Evolutionary conservation across 83 land plant species (phyloP), one percentile per base, ranked within the genome.

Genomic region (Thuja plicata): DNA sequence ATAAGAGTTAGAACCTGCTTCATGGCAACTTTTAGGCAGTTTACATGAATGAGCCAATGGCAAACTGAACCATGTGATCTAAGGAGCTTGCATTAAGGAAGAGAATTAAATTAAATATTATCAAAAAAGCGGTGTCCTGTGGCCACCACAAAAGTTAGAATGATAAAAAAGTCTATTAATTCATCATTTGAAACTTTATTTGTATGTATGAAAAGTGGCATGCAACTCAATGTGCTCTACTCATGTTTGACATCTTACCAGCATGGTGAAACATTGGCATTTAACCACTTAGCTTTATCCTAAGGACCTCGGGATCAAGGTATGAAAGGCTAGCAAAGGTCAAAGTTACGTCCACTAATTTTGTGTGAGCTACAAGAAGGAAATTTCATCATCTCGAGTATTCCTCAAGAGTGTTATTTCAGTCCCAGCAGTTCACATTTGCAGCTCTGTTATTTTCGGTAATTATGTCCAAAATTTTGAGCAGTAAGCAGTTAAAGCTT

Each of bases 241-340:
- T 30, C 46, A 30, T 6, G 34, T 84, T 84, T 30, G 0, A 5
- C 2, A 79, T 38, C 24, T 40, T 38, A 41, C 27, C n/a, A 84
- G 24, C 86, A 52, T 54, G 16, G 48, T 35, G 41, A 84, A 84
- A 84, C 57, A 84, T 41, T 50, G 15, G 34, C 34, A 41, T 50
- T 46, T 46, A 35, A 85, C 73, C 10, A 8, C 30, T 27, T 24
- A 8, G 73, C 73, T 4, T 62, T 15, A 66, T 6, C 73, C 8
- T 19, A 62, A 62, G 70, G n/a, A 24, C 86, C 86, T 78, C 81
- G 17, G 81, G 81, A 66, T 66, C 73, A 66, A 66, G 9, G 73
- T 66, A 66, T 8, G 10, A 66, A 24, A 27, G 30, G n/a, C 71
- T 27, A 6, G 71, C 71, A 66, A 66, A 66, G 30, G 71, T 7